phyloP scores from a whole-genome alignment of 257 asterid species.

The Agastache rugosa region DNA sequence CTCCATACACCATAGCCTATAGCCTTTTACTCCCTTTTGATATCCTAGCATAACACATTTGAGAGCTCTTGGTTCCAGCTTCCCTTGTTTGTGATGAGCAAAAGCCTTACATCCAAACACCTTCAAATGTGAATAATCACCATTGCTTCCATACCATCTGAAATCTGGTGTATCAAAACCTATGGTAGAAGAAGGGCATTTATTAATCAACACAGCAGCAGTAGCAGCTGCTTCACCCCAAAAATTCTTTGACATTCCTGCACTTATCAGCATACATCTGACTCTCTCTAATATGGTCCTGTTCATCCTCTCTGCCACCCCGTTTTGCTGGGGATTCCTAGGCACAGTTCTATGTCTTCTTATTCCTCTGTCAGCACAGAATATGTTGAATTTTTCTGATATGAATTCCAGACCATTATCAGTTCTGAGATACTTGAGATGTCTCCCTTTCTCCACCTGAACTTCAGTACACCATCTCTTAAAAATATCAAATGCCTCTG shows the following conservation, averaged over 20 bases:
- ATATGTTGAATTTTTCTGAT: background rate
- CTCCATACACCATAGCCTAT: too few species aligned
- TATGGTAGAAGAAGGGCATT: background rate
- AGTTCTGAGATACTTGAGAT: too few species aligned
- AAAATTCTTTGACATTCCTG: too few species aligned
- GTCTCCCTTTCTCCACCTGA: too few species aligned
- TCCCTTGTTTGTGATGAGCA: background rate
- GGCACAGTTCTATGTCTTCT: background rate
- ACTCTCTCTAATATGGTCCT: background rate
- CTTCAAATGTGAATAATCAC: background rate
- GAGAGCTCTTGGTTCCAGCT: too few species aligned
- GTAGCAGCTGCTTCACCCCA: background rate
- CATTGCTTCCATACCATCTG: background rate
- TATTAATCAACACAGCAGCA: background rate
- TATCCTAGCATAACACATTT: too few species aligned
- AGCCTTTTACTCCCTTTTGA: too few species aligned
- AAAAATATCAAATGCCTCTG: too few species aligned
- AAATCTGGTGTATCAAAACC: background rate
- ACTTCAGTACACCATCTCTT: too few species aligned
- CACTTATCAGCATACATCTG: background rate
- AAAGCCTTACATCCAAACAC: background rate
- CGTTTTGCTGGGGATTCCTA: background rate
- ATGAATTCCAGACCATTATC: background rate
- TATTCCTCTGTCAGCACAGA: background rate
- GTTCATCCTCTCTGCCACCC: background rate